These are phyloP conservation scores for Ogataea nakhonphanomensis DNA, from an alignment of 805 yeast species.

Conservation along the genomic window DNA sequence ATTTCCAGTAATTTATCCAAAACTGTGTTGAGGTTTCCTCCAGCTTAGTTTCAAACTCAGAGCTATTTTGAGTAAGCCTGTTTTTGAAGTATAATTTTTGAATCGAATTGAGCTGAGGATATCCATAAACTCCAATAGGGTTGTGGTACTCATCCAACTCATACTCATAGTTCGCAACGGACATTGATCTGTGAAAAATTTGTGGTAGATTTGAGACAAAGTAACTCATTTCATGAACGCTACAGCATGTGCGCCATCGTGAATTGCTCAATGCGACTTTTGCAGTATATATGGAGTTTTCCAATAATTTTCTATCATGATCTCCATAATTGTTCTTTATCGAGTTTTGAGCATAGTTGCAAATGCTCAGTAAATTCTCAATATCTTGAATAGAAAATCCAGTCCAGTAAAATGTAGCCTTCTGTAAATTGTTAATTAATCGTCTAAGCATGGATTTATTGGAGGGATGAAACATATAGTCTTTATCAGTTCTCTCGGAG, in stretches of 20 bases:
- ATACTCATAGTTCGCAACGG: slow-evolving; percentile 38
- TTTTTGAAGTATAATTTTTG: slow-evolving; percentile 55
- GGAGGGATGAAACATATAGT: slow-evolving; percentile 66
- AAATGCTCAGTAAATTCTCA: slow-evolving; percentile 47
- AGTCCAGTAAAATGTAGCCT: slow-evolving; percentile 73
- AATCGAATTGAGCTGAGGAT: slow-evolving; percentile 50
- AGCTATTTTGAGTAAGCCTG: slow-evolving; percentile 38
- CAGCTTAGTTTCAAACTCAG: slow-evolving; percentile 33
- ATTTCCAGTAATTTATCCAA: slow-evolving; percentile 53
- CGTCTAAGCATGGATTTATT: slow-evolving; percentile 53
- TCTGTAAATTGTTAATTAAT: slow-evolving; percentile 57
- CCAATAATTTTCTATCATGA: slow-evolving; percentile 41
- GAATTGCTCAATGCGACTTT: slow-evolving; percentile 47
- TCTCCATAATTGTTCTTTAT: slow-evolving; percentile 32
- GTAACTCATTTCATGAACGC: slow-evolving; percentile 65
- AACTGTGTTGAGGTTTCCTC: slow-evolving; percentile 38
- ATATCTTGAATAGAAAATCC: slow-evolving; percentile 63
- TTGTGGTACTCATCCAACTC: slow-evolving; percentile 46
- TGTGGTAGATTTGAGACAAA: slow-evolving; percentile 46
- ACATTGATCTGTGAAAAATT: slow-evolving; percentile 38
- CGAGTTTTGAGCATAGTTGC: slow-evolving; percentile 41
- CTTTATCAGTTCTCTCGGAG: slow-evolving; percentile 62
- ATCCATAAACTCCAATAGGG: slow-evolving; percentile 54
- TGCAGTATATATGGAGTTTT: slow-evolving; percentile 43
- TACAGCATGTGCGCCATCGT: slow-evolving; percentile 55